Evolutionary conservation across 2,329 filamentous ascomycete species (phyloP), one percentile per base, ranked within the genome.

Genomic region (Sporothrix curviconia): DNA sequence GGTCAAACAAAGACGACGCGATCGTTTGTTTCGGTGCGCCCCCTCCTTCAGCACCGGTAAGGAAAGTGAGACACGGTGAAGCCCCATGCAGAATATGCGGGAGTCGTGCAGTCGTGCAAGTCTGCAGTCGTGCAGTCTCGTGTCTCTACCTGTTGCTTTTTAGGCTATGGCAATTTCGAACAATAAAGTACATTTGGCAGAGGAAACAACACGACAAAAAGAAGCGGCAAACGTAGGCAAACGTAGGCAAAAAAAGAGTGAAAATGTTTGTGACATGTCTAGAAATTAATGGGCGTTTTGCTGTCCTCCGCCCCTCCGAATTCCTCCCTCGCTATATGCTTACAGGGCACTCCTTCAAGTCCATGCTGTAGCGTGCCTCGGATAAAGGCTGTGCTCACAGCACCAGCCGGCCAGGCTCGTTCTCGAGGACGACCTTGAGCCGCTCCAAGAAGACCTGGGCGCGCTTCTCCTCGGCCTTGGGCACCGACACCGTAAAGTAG

Each of bases 401-500:
- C 49, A 95, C 82, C 67, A 95, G 73, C 66, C 85, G 80, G 34
- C 85, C 89, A 14, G 90, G 90, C 72, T 94, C 87, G 63, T 83
- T 79, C 73, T 95, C 90, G 64, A 99, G 72, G 25, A 92, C 85
- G 46, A 79, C 75, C 83, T 96, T 96, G 68, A 96, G 82, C 65
- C 90, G 83, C 73, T 92, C 87, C 62, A 99, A 72, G 75, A 96
- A 99, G 11, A 86, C 78, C 67, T 82, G 79, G 14, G 90, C 94
- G 66, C 91, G 80, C 75, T 85, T 83, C 79, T 92, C 88, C 70
- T 99, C 94, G 8, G 82, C 83, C 72, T 82, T 84, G 39, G 87
- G 84, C 19, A 95, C 92, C 28, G 78, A 85, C 53, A 99, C 75
- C 66, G 84, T 92, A 69, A 97, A 95, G 0, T 92, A 76, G 69